phyloP scores from a whole-genome alignment of 1,284 basidiomycete genomes.

The Sphagnurus paluster region DNA sequence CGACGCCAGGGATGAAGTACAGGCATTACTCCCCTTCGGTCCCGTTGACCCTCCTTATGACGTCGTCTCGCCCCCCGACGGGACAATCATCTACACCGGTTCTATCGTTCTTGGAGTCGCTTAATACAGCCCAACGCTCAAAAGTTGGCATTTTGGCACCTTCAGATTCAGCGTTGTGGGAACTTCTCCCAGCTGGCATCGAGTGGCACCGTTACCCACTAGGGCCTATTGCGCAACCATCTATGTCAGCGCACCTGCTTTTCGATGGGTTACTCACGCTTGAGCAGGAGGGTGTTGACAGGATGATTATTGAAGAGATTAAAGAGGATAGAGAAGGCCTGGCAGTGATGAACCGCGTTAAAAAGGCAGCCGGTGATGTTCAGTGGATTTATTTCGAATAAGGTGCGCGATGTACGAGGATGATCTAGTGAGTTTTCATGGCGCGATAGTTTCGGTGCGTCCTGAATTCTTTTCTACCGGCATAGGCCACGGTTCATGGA shows the following conservation, averaged over 20 bases:
- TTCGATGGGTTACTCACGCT: slow-evolving; percentile 89
- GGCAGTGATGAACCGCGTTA: slow-evolving; percentile 97
- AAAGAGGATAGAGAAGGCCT: slow-evolving; percentile 83
- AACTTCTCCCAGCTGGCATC: slow-evolving; percentile 38
- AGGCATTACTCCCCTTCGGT: slow-evolving; percentile 93
- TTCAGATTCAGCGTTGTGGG: slow-evolving; percentile 59
- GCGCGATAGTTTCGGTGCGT: neutral
- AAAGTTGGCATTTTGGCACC: slow-evolving; percentile 74
- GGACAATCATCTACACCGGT: slow-evolving; percentile 30
- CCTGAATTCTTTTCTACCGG: neutral
- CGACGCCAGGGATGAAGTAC: slow-evolving; percentile 99
- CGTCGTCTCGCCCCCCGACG: slow-evolving; percentile 41
- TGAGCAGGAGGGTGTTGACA: slow-evolving; percentile 74
- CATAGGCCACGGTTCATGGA: neutral
- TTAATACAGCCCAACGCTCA: slow-evolving; percentile 29
- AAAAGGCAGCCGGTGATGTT: slow-evolving; percentile 82
- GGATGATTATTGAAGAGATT: slow-evolving; percentile 89
- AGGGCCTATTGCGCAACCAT: slow-evolving; percentile 62
- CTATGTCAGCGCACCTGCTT: slow-evolving; percentile 76
- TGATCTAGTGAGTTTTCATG: slow-evolving; percentile 1
- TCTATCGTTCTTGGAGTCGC: slow-evolving; percentile 40
- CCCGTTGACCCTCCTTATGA: slow-evolving; percentile 76
- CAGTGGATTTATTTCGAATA: slow-evolving; percentile 41
- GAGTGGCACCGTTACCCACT: slow-evolving; percentile 60
- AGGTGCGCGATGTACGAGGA: slow-evolving; percentile 13